A percentile compares a stretch with the other conserved stretches of the same genome.
Evolutionary conservation across 192 early-diverging fungal genomes (phyloP).

Genomic region (Linnemannia schmuckeri): DNA sequence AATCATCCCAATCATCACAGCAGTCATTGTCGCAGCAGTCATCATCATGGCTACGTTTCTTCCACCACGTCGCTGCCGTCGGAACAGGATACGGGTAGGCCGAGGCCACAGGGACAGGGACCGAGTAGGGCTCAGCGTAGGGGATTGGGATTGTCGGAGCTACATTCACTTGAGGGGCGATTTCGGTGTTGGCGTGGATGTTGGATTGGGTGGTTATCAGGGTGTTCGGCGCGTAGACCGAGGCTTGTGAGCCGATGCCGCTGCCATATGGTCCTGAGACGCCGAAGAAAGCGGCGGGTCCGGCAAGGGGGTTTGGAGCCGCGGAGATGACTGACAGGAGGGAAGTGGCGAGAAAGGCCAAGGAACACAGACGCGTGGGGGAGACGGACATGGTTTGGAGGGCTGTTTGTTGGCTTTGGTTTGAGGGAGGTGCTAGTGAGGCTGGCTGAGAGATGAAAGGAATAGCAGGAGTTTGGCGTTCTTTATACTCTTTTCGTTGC

Average conservation of each 20-base stretch:
- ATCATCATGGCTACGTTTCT: background rate
- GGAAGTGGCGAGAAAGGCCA: background rate
- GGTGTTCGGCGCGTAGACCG: background rate
- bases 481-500: no score
- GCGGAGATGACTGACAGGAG: background rate
- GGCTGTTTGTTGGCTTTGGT: background rate
- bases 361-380: background rate
- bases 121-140: conserved; percentile 28
- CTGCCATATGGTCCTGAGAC: no score
- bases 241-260: background rate
- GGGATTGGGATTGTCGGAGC: conserved; percentile 42
- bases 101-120: conserved; percentile 24
- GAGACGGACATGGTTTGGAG: background rate
- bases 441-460: background rate
- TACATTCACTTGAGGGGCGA: conserved; percentile 37
- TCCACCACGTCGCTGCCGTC: background rate
- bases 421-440: background rate
- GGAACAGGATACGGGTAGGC: conserved; percentile 23
- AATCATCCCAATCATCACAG: background rate
- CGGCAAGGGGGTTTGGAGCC: background rate
- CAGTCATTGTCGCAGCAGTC: background rate
- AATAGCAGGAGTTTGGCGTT: no score
- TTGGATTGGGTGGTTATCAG: conserved; percentile 23
- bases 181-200: conserved; percentile 41
- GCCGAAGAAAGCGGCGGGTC: background rate